Percentiles rank a stretch among this genome's conserved stretches.
These are phyloP conservation scores for Trapa bicornis DNA, from an alignment of 345 rosid species.

Conservation along the genomic window DNA sequence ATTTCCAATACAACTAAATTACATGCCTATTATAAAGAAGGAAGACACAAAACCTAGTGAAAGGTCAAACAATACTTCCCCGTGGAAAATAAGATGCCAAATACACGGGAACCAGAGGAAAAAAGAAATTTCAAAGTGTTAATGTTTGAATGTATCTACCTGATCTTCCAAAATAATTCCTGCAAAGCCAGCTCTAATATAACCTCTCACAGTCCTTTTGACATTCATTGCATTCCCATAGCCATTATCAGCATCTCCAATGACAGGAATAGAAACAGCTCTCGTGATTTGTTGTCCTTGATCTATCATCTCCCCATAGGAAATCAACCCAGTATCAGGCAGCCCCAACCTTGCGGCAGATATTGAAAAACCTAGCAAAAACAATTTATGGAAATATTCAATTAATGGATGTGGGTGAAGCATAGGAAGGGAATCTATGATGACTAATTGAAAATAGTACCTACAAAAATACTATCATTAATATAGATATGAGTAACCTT, in stretches of 20 bases:
- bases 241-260: constrained; percentile 83
- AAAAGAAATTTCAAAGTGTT: background rate
- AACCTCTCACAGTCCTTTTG: constrained; percentile 77
- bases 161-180: constrained; percentile 84
- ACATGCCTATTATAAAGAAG: background rate
- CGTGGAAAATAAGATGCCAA: background rate
- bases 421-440: background rate
- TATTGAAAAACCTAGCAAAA: constrained; percentile 59
- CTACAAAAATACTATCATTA: background rate
- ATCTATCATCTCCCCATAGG: constrained; percentile 88
- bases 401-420: background rate
- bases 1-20: background rate
- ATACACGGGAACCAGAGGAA: background rate
- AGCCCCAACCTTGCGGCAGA: constrained; percentile 70
- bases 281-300: constrained; percentile 71
- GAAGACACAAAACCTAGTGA: background rate
- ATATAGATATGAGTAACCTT: background rate
- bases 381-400: constrained; percentile 3
- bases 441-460: background rate
- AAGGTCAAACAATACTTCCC: background rate
- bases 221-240: constrained; percentile 79
- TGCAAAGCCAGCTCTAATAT: constrained; percentile 72
- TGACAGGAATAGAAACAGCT: constrained; percentile 64
- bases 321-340: constrained; percentile 60
- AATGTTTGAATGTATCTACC: constrained; percentile 18